Evolutionary conservation across 805 yeast genomes (phyloP), one percentile per base, ranked within the genome.

Genomic region (Kluyveromyces aestuarii): DNA sequence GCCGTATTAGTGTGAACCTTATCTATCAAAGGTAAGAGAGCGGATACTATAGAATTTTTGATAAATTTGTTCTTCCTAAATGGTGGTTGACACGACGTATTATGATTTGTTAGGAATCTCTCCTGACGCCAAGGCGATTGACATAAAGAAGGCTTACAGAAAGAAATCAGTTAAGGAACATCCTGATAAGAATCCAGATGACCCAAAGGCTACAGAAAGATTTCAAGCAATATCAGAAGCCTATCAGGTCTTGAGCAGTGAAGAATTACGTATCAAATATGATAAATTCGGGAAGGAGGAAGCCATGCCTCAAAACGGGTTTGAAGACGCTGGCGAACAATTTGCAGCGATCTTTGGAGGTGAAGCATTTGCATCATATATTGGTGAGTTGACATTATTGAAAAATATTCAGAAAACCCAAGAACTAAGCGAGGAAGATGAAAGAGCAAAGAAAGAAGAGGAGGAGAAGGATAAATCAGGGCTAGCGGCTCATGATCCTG

Each of bases 341-440:
- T 83, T 82, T 62, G 73, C 82, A 4, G 75, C 75, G 70, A 82
- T 83, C 50, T 82, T 89, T 66, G 96, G 96, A 41, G 96, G 96
- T 44, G 95, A 85, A 49, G 95, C 93, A 1, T 89, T 90, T 66
- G 76, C 73, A 35, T 82, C 83, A 44, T 83, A 89, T 75, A 87
- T 91, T 57, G 99, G 99, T 6, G 96, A 93, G 63, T 69, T 89
- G 52, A 78, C 89, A 27, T 72, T 90, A 63, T 66, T 93, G 60
- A 80, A 79, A 58, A 95, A 89, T 56, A 69, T 93, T 62, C 76
- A 84, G 39, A 81, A 83, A 62, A 70, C 77, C 43, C 75, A 77
- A 51, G 81, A 77, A 50, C 60, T 77, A 49, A 71, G 69, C 37
- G 72, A 74, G 44, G 74, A 70, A 47, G 79, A 72, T 37, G 76